phyloP scores from a whole-genome alignment of 768 basidiomycete species.

The Austroboletus festivus region DNA sequence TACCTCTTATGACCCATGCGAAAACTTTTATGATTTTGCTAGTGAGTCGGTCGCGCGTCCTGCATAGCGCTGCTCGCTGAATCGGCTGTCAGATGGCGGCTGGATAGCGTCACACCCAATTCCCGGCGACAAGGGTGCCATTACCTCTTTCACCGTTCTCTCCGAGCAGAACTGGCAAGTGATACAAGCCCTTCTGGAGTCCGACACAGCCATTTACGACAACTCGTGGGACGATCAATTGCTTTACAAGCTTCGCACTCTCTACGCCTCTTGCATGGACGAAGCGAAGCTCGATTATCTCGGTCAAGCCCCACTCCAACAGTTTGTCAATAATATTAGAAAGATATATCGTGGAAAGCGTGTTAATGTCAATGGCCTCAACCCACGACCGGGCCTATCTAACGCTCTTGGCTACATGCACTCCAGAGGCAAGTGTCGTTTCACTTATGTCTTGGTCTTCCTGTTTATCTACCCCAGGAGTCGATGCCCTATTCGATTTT shows the following conservation, averaged over 20 bases:
- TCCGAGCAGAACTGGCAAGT: slow-evolving; percentile 75
- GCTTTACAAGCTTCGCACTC: slow-evolving; percentile 60
- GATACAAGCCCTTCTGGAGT: slow-evolving; percentile 68
- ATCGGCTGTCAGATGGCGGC: slow-evolving; percentile 61
- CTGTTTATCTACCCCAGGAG: slow-evolving; percentile 43
- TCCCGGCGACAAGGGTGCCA: slow-evolving; percentile 78
- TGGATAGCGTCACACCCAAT: slow-evolving; percentile 84
- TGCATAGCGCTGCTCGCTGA: slow-evolving; percentile 4
- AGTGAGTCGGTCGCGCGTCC: slow-evolving; percentile 51
- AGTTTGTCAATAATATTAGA: slow-evolving; percentile 60
- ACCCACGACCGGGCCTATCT: slow-evolving; percentile 60
- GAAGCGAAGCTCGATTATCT: slow-evolving; percentile 72
- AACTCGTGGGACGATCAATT: slow-evolving; percentile 51
- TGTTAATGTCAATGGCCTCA: slow-evolving; percentile 35
- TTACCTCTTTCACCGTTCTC: slow-evolving; percentile 70
- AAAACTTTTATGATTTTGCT: slow-evolving; percentile 91
- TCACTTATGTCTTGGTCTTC: not conserved
- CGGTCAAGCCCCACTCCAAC: slow-evolving; percentile 67
- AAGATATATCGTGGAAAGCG: slow-evolving; percentile 56
- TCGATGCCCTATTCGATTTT: slow-evolving; percentile 76
- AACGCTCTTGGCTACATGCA: slow-evolving; percentile 83
- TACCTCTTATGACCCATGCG: slow-evolving; percentile 83
- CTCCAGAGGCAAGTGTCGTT: slow-evolving; percentile 59
- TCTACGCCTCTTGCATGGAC: slow-evolving; percentile 82
- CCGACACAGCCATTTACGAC: slow-evolving; percentile 35